Evolutionary conservation across 106 monocot species (phyloP), one percentile per base, ranked within the genome.

Genomic region (Allium cepa): DNA sequence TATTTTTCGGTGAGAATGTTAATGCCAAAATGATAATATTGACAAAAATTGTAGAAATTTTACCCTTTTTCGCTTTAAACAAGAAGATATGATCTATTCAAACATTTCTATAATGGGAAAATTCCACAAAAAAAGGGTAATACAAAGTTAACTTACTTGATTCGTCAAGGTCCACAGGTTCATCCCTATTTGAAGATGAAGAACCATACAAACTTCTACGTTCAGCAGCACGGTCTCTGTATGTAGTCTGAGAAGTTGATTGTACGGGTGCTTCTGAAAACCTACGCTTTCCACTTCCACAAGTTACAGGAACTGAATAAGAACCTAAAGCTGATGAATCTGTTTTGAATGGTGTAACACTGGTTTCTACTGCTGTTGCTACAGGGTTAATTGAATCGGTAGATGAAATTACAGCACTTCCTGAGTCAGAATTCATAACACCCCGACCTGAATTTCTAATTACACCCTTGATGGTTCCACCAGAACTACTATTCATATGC

Each of bases 201-300:
- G 96, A 96, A 47, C 99, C 99, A 83, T 99, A 99, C 8, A 90
- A 73, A 60, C 67, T 93, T 69, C 99, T 80, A 57, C 99, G 84
- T 75, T 99, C 99, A 45, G 99, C 99, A 55, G 99, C 99, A 56
- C 99, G 82, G 59, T 99, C 99, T 73, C 99, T 90, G 61, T 99
- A 99, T 8, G 70, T 63, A 16, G 81, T 52, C 70, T 87, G 97
- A 55, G 68, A 4, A 67, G 53, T 49, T 36, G 73, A 70, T 72
- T 86, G 93, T 15, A 76, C 69, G 51, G 99, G 93, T 61, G 73
- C 78, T 69, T 99, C 99, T 48, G 93, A 93, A 76, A 99, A 99
- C 67, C 93, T 82, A 6, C 99, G 84, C 73, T 83, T 99, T 8
- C 90, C 99, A 50, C 80, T 81, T 55, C 81, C 81, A 52, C 67